A percentile compares a stretch with the other conserved stretches of the same genome.
Conservation (phyloP, 2,329 filamentous ascomycete genomes). For the Ceratocystis ficicola region DNA sequence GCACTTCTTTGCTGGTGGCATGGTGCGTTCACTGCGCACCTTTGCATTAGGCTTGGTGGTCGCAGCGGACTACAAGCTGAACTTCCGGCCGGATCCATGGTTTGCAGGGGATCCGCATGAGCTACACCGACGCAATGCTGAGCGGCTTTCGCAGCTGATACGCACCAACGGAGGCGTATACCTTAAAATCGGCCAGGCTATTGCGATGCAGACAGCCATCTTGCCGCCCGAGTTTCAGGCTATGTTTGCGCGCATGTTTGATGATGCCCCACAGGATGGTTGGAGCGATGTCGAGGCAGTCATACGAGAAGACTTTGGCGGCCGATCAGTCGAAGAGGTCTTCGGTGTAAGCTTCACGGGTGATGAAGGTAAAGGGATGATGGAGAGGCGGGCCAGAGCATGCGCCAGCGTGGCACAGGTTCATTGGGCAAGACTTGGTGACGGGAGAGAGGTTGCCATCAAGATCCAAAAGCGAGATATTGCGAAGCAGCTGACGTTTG, state of each 20-base stretch:
- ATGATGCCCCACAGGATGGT: conserved; percentile 85
- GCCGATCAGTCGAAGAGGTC: conserved; percentile 71
- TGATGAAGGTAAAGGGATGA: conserved; percentile 53
- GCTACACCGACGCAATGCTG: conserved; percentile 71
- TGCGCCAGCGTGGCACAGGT: conserved; percentile 94
- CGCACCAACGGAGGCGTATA: conserved; percentile 84
- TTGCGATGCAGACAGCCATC: conserved; percentile 94
- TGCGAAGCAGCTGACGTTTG: conserved; percentile 78
- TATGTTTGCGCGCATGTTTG: conserved; percentile 96
- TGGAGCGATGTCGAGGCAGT: conserved; percentile 81
- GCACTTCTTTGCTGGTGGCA: conserved; percentile 63
- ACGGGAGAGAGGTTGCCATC: conserved; percentile 84
- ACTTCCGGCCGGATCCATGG: conserved; percentile 72
- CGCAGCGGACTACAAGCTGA: conserved; percentile 89
- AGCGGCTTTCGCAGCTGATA: conserved; percentile 69
- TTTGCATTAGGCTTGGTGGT: conserved; percentile 69
- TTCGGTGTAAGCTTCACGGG: conserved; percentile 78
- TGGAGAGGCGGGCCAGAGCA: conserved; percentile 50
- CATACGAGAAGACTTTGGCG: conserved; percentile 78
- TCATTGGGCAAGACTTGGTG: conserved; percentile 76
- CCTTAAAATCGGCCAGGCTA: conserved; percentile 94
- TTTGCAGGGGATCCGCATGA: conserved; percentile 62
- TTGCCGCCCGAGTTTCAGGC: conserved; percentile 87
- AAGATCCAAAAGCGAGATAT: conserved; percentile 98
- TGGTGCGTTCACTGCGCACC: conserved; percentile 67